phyloP scores from a whole-genome alignment of 805 yeast genomes.

The Scheffersomyces lignosus region DNA sequence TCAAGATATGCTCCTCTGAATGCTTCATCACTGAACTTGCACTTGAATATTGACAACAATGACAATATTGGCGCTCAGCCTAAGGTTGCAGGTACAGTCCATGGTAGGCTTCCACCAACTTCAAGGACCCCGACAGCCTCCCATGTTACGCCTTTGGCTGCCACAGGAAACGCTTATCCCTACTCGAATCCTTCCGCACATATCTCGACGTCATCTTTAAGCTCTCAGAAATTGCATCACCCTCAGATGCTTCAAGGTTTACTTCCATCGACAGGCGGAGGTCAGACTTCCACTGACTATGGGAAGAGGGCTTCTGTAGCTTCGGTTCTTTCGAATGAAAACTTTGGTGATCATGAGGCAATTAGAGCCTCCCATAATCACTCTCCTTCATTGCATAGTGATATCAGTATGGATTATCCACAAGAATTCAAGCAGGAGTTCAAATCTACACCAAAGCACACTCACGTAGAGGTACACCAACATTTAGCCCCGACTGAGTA shows the following conservation, averaged over 20 bases:
- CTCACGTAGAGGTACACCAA: neutral
- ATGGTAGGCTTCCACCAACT: too few species aligned
- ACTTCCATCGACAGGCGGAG: conserved; percentile 4
- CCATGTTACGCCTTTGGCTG: too few species aligned
- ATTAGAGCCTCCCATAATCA: conserved; percentile 15
- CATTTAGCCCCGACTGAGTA: too few species aligned
- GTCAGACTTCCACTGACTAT: conserved; percentile 1
- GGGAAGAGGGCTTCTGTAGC: conserved; percentile 22
- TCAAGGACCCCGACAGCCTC: too few species aligned
- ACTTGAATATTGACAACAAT: too few species aligned
- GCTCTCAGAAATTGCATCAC: conserved; percentile 9
- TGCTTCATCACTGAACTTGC: conserved; percentile 20
- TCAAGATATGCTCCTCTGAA: conserved; percentile 21
- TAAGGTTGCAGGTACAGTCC: too few species aligned
- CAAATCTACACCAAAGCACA: neutral
- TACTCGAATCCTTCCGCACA: conserved; percentile 11
- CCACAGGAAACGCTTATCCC: conserved; percentile 1
- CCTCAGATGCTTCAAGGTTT: conserved; percentile 1
- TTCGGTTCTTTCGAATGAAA: conserved; percentile 19
- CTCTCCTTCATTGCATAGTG: conserved; percentile 34
- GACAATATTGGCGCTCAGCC: too few species aligned
- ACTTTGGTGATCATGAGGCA: conserved; percentile 12
- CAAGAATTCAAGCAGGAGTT: conserved; percentile 21
- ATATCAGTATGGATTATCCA: conserved; percentile 31
- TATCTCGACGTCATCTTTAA: conserved; percentile 19